Evolutionary conservation across 2,329 filamentous ascomycete genomes (phyloP).

Genomic region (Stylonectria norvegica): DNA sequence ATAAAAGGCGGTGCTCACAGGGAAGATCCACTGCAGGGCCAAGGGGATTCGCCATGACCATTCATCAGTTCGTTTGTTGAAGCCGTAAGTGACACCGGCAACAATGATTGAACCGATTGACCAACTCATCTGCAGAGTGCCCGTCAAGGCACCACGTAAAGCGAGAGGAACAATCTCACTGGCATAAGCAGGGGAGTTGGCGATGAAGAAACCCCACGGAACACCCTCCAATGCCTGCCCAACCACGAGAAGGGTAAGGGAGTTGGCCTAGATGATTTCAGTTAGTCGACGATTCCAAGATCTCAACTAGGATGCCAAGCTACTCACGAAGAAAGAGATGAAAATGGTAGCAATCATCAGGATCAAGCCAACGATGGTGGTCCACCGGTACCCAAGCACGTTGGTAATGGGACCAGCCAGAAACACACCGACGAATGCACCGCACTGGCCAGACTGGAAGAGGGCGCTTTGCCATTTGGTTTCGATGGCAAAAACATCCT

Average conservation of each 20-base stretch:
- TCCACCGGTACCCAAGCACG: conserved; percentile 36
- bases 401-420: conserved; percentile 38
- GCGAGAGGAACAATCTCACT: conserved; percentile 56
- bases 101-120: conserved; percentile 60
- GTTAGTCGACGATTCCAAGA: too few species aligned
- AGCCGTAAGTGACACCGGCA: conserved; percentile 50
- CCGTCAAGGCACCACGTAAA: conserved; percentile 54
- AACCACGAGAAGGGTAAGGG: conserved; percentile 42
- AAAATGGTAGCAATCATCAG: conserved; percentile 39
- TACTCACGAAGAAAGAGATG: conserved; percentile 57
- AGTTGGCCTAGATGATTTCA: too few species aligned
- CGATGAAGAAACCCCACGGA: conserved; percentile 62
- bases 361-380: conserved; percentile 36
- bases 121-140: conserved; percentile 64
- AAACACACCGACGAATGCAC: conserved; percentile 36
- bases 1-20: too few species aligned
- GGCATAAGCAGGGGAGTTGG: conserved; percentile 59
- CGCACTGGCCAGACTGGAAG: conserved; percentile 32
- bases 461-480: conserved; percentile 41
- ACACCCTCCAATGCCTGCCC: conserved; percentile 57
- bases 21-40: conserved; percentile 58
- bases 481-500: conserved; percentile 36
- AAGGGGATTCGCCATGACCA: conserved; percentile 42
- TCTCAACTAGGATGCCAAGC: too few species aligned
- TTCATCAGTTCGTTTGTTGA: conserved; percentile 35